These are phyloP conservation scores for Trichoderma gamsii DNA, from an alignment of 495 filamentous ascomycete species.

Conservation along the genomic window DNA sequence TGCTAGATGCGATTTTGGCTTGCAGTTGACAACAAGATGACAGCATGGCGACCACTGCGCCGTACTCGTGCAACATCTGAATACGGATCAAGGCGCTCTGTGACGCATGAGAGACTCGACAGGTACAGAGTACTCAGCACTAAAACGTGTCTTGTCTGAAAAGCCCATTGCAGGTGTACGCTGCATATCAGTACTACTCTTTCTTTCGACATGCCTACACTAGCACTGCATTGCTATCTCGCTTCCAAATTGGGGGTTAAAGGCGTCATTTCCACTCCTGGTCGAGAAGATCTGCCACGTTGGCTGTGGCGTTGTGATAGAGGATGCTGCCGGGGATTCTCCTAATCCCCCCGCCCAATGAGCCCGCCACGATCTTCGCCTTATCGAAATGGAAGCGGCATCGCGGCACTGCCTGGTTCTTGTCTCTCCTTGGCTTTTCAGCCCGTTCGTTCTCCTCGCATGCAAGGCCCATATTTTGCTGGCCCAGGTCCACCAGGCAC, in stretches of 20 bases:
- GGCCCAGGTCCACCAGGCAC: neutral
- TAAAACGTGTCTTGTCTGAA: too few relatives aligned
- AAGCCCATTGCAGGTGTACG: too few relatives aligned
- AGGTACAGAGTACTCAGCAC: too few relatives aligned
- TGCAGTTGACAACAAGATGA: too few relatives aligned
- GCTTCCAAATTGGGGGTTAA: neutral
- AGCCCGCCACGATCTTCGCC: neutral
- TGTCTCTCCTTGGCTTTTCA: neutral
- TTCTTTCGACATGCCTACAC: too few relatives aligned
- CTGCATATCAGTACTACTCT: too few relatives aligned
- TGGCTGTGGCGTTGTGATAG: constrained; percentile 2
- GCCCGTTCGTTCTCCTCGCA: constrained; percentile 1
- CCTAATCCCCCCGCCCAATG: neutral
- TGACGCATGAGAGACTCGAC: too few relatives aligned
- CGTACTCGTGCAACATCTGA: too few relatives aligned
- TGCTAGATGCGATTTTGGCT: too few relatives aligned
- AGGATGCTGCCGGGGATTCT: neutral
- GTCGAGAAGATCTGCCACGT: neutral
- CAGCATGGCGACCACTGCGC: too few relatives aligned
- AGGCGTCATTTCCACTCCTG: neutral
- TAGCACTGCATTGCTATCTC: neutral
- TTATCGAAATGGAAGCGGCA: neutral
- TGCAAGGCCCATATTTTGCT: neutral
- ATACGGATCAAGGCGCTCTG: too few relatives aligned
- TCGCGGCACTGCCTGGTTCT: neutral